These are phyloP conservation scores for Coriaria nepalensis DNA, from an alignment of 306 rosid species.

Conservation along the genomic window DNA sequence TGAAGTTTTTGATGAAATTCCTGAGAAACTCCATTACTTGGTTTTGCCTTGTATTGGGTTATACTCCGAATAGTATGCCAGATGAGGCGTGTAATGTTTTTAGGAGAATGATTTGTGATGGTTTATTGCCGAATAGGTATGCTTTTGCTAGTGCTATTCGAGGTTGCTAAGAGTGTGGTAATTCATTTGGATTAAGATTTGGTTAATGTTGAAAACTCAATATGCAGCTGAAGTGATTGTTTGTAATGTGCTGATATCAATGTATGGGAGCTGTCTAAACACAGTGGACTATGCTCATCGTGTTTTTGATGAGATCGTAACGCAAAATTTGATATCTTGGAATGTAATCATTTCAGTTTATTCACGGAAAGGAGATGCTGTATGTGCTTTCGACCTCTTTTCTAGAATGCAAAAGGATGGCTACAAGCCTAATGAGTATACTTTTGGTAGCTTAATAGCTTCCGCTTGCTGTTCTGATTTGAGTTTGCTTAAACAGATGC, in stretches of 20 bases:
- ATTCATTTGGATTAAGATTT: conserved; percentile 23
- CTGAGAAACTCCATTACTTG: conserved; percentile 58
- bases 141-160: conserved; percentile 66
- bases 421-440: conserved; percentile 58
- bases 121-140: conserved; percentile 44
- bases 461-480: conserved; percentile 40
- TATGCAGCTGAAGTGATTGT: conserved; percentile 37
- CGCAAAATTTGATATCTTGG: conserved; percentile 54
- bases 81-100: conserved; percentile 50
- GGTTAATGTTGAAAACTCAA: conserved; percentile 42
- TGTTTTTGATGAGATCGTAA: conserved; percentile 39
- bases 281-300: conserved; percentile 40
- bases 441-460: conserved; percentile 68
- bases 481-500: conserved; percentile 53
- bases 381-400: conserved; percentile 47
- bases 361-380: conserved; percentile 51
- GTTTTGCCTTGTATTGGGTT: conserved; percentile 75
- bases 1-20: conserved; percentile 64
- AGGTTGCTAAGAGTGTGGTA: conserved; percentile 55
- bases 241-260: conserved; percentile 60
- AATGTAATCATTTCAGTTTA: conserved; percentile 73
- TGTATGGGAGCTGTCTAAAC: conserved; percentile 55
- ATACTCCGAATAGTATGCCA: conserved; percentile 38
- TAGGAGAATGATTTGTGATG: conserved; percentile 35
- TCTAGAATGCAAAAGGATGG: conserved; percentile 47